Percentiles rank a stretch among this genome's conserved stretches.
These are phyloP conservation scores for Pleoardoris graminearum DNA, from an alignment of 2,329 filamentous ascomycete species.

Conservation along the genomic window DNA sequence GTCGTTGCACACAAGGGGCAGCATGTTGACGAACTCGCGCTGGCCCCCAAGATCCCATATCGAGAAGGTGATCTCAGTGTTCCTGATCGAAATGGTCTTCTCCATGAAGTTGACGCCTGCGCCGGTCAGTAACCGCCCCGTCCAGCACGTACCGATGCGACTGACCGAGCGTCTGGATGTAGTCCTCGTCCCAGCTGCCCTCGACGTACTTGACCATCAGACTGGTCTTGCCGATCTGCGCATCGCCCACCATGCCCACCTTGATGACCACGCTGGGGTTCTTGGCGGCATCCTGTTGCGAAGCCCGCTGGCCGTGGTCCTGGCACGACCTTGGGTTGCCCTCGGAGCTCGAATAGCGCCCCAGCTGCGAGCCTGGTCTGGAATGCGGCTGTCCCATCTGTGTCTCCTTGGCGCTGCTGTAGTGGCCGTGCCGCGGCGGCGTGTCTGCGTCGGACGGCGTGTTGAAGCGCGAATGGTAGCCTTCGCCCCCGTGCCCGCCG, in stretches of 20 bases:
- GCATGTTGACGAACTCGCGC: slow-evolving; percentile 99
- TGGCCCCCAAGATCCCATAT: slow-evolving; percentile 99
- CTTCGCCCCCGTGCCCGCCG: slow-evolving; percentile 26
- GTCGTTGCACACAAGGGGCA: slow-evolving; percentile 98
- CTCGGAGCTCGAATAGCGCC: slow-evolving; percentile 53
- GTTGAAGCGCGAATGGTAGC: slow-evolving; percentile 45
- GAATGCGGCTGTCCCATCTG: slow-evolving; percentile 45
- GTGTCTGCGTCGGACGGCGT: slow-evolving; percentile 55
- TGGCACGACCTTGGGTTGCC: slow-evolving; percentile 47
- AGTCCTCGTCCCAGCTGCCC: slow-evolving; percentile 99
- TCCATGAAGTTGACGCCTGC: slow-evolving; percentile 99
- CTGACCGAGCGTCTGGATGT: slow-evolving; percentile 91
- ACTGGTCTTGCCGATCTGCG: slow-evolving; percentile 98
- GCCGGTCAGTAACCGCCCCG: slow-evolving; percentile 18
- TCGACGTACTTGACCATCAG: slow-evolving; percentile 99
- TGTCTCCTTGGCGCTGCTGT: slow-evolving; percentile 38
- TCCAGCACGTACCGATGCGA: not conserved
- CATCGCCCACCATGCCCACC: slow-evolving; percentile 98
- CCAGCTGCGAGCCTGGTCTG: slow-evolving; percentile 56
- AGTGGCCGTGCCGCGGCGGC: slow-evolving; percentile 41
- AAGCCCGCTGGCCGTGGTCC: slow-evolving; percentile 53
- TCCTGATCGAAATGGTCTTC: slow-evolving; percentile 98
- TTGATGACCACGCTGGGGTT: slow-evolving; percentile 87
- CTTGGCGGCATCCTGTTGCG: slow-evolving; percentile 49
- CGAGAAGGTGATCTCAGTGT: slow-evolving; percentile 98